Conservation (phyloP, 176 grass and related monocot genomes). For the Rhipidocladum racemiflorum region DNA sequence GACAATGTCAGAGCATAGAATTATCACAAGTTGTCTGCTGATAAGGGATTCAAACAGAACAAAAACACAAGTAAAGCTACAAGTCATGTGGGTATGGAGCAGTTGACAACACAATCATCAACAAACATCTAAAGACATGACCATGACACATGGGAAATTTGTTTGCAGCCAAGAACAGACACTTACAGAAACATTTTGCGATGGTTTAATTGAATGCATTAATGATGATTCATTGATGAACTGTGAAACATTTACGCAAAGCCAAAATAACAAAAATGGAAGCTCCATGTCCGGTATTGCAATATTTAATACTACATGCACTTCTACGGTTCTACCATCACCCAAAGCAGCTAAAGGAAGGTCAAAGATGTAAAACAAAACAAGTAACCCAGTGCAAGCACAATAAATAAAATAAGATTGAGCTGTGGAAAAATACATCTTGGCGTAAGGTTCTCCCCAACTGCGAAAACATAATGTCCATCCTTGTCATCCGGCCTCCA, state of each 20-base stretch:
- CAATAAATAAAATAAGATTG: neutral
- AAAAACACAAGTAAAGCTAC: conserved; percentile 4
- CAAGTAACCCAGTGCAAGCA: neutral
- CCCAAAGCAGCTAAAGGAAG: conserved; percentile 7
- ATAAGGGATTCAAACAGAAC: conserved; percentile 19
- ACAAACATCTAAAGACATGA: neutral
- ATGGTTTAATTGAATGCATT: neutral
- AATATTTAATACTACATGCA: conserved; percentile 12
- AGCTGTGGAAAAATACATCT: conserved; percentile 63
- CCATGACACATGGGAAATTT: neutral
- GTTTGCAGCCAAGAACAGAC: neutral
- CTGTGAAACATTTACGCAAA: neutral
- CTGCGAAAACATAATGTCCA: conserved; percentile 77
- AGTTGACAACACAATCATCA: neutral
- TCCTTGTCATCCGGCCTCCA: conserved; percentile 87
- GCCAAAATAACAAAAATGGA: conserved; percentile 1
- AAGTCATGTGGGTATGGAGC: neutral
- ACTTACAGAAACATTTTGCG: neutral
- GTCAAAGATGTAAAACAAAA: neutral
- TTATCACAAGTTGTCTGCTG: neutral
- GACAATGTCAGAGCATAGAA: conserved; percentile 18
- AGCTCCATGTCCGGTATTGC: neutral
- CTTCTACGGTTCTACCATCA: neutral
- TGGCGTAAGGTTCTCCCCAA: conserved; percentile 82
- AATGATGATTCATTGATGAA: neutral